Evolutionary conservation across 1,284 basidiomycete genomes (phyloP), one percentile per base, ranked within the genome.

Genomic region (Moesziomyces parantarcticus): DNA sequence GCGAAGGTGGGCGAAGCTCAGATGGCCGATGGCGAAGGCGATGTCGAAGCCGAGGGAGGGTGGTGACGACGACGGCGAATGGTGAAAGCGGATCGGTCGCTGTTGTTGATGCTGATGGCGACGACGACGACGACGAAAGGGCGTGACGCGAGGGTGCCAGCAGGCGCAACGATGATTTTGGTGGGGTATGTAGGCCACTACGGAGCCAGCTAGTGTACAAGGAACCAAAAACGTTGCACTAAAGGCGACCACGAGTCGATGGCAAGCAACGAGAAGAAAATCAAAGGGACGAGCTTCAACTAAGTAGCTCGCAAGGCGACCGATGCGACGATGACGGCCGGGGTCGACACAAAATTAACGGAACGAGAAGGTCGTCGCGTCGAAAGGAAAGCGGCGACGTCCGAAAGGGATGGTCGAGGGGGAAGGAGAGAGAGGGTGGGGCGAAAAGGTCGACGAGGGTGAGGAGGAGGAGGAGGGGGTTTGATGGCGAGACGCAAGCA

Each of bases 151-250:
- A 9, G 21, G 39, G 32, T 21, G 46, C 42, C 34, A 50, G 46
- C 52, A 42, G 54, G 50, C 40, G 36, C 22, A 45, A 34, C 46
- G 52, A 53, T 52, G 29, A 39, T 54, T 54, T 51, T 40, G 42
- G 48, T 42, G 32, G 29, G 63, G 53, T 59, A 66, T 66, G 63
- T 42, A 29, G 62, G 62, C 50, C 56, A 42, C n/a, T 39, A 43
- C 25, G 20, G 44, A 36, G 43, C 60, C 54, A 46, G 47, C 59
- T 68, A 68, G 55, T 62, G 59, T 68, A 68, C 65, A 68, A 54
- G 49, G 43, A 39, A 39, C 60, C 54, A 45, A 43, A 46, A 61
- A 53, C 41, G 64, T 55, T 53, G 55, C 54, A 50, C 58, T 25
- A 50, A 57, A 21, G 46, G 43, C 39, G 51, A 55, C 39, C 29